phyloP scores from a whole-genome alignment of 352 stramenopile species.

The Phytophthora meadii region DNA sequence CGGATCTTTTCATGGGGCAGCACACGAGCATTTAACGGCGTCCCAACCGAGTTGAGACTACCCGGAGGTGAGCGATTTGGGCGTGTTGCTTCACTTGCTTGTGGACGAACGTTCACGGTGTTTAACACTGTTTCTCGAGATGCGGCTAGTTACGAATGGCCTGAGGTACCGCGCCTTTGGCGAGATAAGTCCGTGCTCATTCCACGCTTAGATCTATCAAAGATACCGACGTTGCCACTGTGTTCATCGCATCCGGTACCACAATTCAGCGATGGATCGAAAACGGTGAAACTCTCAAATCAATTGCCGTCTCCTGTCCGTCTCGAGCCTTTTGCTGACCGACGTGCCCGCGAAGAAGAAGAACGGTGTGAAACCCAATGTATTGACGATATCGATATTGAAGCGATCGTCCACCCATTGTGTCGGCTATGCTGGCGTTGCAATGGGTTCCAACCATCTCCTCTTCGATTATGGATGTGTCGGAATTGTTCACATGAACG shows the following conservation, averaged over 20 bases:
- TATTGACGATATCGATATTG: constrained; percentile 73
- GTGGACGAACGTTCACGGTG: constrained; percentile 74
- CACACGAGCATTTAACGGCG: constrained; percentile 50
- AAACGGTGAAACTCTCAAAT: constrained; percentile 8
- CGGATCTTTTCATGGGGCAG: constrained; percentile 78
- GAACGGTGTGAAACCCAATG: constrained; percentile 47
- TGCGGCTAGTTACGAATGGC: constrained; percentile 63
- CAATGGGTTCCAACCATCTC: constrained; percentile 74
- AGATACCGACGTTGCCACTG: constrained; percentile 44
- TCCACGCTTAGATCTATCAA: constrained; percentile 55
- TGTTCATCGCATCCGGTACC: constrained; percentile 47
- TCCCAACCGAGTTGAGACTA: constrained; percentile 46
- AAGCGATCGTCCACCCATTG: constrained; percentile 69
- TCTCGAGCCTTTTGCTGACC: constrained; percentile 65
- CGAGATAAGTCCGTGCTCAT: constrained; percentile 48
- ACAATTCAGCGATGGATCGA: constrained; percentile 36
- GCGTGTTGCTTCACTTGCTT: constrained; percentile 64
- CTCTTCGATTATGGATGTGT: constrained; percentile 72
- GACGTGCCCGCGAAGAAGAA: constrained; percentile 33
- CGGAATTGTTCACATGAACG: constrained; percentile 78
- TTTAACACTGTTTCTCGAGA: constrained; percentile 73
- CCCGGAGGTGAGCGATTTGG: constrained; percentile 44
- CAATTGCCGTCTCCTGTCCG: constrained; percentile 35
- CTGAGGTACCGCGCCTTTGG: constrained; percentile 61
- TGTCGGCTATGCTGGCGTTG: constrained; percentile 84